Evolutionary conservation across 805 yeast species (phyloP), one percentile per base, ranked within the genome.

Genomic region (Spathaspora girioi): DNA sequence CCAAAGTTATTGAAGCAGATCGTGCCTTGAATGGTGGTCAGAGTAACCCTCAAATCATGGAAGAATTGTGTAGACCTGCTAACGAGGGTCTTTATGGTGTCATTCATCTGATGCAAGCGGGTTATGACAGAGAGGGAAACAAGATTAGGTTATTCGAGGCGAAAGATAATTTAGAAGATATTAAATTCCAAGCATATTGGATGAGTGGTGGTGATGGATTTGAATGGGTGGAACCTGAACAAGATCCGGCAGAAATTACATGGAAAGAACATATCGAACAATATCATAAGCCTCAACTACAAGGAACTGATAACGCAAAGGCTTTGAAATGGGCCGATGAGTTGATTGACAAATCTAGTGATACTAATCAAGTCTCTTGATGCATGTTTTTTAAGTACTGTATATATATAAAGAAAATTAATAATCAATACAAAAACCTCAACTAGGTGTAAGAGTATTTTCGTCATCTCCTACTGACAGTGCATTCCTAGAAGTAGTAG

Each of bases 151-250:
- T 72, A 43, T 59, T 75, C 46, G 70, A 70, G 44, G 65, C 69
- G 12, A 72, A 66, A 60, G 81, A 81, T 57, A 82, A 86, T 45
- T 81, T 83, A 50, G 85, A 81, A 53, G 96, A 89, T 54, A 63
- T 80, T 45, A 75, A 82, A 71, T 59, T 89, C 57, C 87, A 88
- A 61, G 96, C 90, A 58, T 89, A 88, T 68, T 89, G 96, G 96
- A 82, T 88, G 62, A 78, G 86, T 42, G 88, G 89, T 7, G 96
- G 96, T 29, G 92, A 86, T 50, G 91, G 90, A 12, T 89, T 87
- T 62, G 88, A 85, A 54, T 89, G 96, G 96, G 85, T 81, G 11
- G 96, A 89, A 62, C 96, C 96, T 0, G 96, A 89, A 63, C 87
- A 86, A 61, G 96, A 89, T 62, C 96, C 96, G 0, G 96, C 94